These are phyloP conservation scores for Cicer judaicum DNA, from an alignment of 306 rosid species.

Conservation along the genomic window DNA sequence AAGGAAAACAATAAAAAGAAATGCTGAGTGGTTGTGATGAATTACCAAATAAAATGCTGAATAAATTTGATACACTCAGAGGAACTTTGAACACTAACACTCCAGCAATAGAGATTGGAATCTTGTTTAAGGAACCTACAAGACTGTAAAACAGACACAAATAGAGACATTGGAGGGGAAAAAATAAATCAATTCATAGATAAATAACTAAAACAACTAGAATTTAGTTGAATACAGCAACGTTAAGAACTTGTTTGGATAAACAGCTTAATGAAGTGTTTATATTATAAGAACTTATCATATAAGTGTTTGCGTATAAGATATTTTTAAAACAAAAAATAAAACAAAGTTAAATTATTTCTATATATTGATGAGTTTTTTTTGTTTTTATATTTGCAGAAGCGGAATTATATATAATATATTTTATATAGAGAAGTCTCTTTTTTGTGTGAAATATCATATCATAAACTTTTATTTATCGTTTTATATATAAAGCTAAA, in stretches of 20 bases:
- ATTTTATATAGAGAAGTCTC: too few species aligned
- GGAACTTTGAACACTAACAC: constrained; percentile 77
- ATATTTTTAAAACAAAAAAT: too few species aligned
- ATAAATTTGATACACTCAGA: constrained; percentile 63
- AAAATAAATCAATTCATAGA: constrained; percentile 5
- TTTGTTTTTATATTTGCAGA: too few species aligned
- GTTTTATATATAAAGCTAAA: too few species aligned
- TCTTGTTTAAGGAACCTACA: constrained; percentile 94
- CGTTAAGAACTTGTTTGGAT: not conserved
- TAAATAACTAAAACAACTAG: not conserved
- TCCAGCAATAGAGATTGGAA: constrained; percentile 86
- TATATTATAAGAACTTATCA: too few species aligned
- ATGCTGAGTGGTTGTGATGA: constrained; percentile 9
- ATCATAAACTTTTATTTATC: too few species aligned
- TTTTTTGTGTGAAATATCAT: too few species aligned
- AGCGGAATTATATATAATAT: too few species aligned
- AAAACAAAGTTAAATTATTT: too few species aligned
- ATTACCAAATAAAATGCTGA: constrained; percentile 89
- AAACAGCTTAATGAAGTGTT: too few species aligned
- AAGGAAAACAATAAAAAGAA: not conserved
- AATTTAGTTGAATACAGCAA: constrained; percentile 6
- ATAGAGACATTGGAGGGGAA: not conserved
- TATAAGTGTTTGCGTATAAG: too few species aligned
- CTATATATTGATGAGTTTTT: too few species aligned
- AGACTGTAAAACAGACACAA: constrained; percentile 58